Evolutionary conservation across 2,329 filamentous ascomycete genomes (phyloP), one percentile per base, ranked within the genome.

Genomic region (Aspergillus cejpii): DNA sequence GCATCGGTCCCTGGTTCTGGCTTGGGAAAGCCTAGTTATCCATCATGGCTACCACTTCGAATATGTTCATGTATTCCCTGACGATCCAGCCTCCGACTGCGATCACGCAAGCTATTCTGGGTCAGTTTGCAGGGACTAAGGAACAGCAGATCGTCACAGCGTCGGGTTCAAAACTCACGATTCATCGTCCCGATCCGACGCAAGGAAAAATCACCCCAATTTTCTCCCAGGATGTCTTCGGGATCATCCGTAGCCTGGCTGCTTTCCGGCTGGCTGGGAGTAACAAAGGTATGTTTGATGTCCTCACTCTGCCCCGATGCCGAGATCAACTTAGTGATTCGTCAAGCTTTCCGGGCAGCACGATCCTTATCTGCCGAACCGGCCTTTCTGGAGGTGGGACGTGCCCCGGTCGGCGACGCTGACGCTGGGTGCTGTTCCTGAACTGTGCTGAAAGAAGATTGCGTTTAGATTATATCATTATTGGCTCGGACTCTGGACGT

Each of bases 61-160:
- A 91, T 68, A 94, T 96, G 88, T 96, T 96, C 69, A 83, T 98
- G 74, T 98, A 98, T 74, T 92, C 88, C 62, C 78, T 98, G 74
- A 97, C 92, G 57, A 84, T 99, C 62, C 89, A 96, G 71, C 85
- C 87, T 58, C 87, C 92, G 26, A 90, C 89, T 55, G 85, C 88
- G 48, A 82, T 95, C 61, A 89, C 85, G 40, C 85, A 94, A 71
- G 90, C 92, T 53, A 85, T 96, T 54, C 78, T 95, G 48, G 94
- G 92, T 58, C 91, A 97, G 72, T 97, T 97, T 70, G 84, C 88
- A 49, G 90, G 91, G 56, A 95, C 88, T 53, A 94, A 91, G 73
- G 91, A 96, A 71, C 92, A 98, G 75, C 90, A 96, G 71, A 95
- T 99, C 64, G 81, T 96, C 66, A 91, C 90, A 21, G 91, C 86